Evolutionary conservation across 768 basidiomycete species (phyloP).

Genomic region (Collybia sp.): DNA sequence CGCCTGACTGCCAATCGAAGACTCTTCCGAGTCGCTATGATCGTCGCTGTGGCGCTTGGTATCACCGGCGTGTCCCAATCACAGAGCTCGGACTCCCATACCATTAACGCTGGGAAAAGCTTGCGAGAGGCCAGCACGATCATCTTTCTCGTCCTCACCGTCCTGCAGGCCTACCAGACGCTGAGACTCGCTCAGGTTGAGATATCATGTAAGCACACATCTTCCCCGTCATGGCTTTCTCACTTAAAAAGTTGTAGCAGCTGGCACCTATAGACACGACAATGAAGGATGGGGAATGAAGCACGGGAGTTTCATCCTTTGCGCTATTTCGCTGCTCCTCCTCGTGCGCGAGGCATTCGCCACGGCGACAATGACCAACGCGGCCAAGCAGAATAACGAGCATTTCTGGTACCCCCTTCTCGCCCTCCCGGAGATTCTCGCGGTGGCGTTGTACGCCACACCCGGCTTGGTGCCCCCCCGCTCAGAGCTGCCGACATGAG

Average conservation of each 20-base stretch:
- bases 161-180: constrained; percentile 26
- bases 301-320: constrained; percentile 24
- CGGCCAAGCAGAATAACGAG: constrained; percentile 23
- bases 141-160: constrained; percentile 32
- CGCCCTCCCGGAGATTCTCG: constrained; percentile 32
- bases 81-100: constrained; percentile 9
- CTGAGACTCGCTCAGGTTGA: constrained; percentile 15
- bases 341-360: constrained; percentile 33
- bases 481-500: constrained; percentile 13
- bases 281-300: constrained; percentile 16
- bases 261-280: background rate
- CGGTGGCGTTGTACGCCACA: constrained; percentile 25
- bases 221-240: background rate
- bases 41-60: constrained; percentile 26
- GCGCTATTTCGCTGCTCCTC: constrained; percentile 27
- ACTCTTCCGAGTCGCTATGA: constrained; percentile 13
- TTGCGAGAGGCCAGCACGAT: constrained; percentile 27
- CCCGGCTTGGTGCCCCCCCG: constrained; percentile 30
- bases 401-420: constrained; percentile 36
- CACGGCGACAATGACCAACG: constrained; percentile 24
- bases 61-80: constrained; percentile 21
- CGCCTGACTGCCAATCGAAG: background rate
- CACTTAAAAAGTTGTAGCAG: background rate
- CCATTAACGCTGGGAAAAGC: constrained; percentile 7
- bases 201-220: constrained; percentile 10